Conservation (phyloP, 768 basidiomycete species). For the Boletellus sp. region DNA sequence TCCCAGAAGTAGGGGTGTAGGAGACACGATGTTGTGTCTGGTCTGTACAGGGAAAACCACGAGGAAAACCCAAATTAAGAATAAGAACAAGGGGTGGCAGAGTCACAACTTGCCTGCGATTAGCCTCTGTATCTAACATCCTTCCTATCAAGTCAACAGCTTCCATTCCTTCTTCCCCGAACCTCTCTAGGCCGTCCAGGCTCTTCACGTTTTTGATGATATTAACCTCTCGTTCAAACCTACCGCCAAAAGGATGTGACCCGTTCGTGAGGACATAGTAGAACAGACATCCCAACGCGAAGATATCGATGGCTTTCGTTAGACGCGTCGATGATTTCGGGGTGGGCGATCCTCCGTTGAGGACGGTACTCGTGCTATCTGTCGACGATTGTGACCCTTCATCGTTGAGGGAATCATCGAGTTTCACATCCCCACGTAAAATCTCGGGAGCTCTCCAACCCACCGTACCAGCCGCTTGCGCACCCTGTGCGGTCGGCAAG, state of each 20-base stretch:
- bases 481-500: conserved; percentile 85
- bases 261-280: conserved; percentile 91
- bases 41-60: conserved; percentile 44
- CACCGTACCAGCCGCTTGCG: conserved; percentile 87
- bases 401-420: conserved; percentile 69
- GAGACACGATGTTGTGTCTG: conserved; percentile 83
- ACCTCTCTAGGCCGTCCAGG: conserved; percentile 66
- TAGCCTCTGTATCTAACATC: conserved; percentile 80
- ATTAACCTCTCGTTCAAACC: conserved; percentile 91
- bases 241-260: conserved; percentile 89
- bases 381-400: conserved; percentile 65
- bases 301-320: conserved; percentile 95
- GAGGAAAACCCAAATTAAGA: conserved; percentile 1
- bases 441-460: conserved; percentile 99
- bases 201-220: conserved; percentile 80
- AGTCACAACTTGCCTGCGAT: conserved; percentile 55
- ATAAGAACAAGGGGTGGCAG: background rate
- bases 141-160: conserved; percentile 72
- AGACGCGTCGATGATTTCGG: conserved; percentile 52
- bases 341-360: conserved; percentile 17
- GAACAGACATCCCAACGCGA: conserved; percentile 92
- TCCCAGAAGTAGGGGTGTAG: conserved; percentile 98
- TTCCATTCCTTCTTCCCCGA: conserved; percentile 94
- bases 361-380: conserved; percentile 56
- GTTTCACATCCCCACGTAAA: conserved; percentile 86